A percentile compares a stretch with the other conserved stretches of the same genome.
Conservation (phyloP, 495 filamentous ascomycete genomes). For the Cetradonia linearis region DNA sequence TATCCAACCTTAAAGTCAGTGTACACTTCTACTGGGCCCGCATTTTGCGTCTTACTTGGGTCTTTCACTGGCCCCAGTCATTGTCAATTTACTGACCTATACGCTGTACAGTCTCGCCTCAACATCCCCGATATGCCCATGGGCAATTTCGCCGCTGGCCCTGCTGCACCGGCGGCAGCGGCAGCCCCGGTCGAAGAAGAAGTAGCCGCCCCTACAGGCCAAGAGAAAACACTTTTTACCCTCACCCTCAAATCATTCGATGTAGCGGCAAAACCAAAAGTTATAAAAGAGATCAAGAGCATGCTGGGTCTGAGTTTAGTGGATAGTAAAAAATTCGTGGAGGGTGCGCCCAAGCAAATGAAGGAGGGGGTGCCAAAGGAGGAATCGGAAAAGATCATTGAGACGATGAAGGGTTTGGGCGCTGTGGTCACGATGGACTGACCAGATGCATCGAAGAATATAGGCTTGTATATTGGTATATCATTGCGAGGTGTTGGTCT, state of each 20-base stretch:
- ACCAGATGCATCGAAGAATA: slow-evolving; percentile 14
- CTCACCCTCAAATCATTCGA: slow-evolving; percentile 87
- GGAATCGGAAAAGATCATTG: slow-evolving; percentile 96
- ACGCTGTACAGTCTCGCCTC: slow-evolving; percentile 60
- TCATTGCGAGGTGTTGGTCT: slow-evolving; percentile 5
- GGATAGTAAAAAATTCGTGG: slow-evolving; percentile 99
- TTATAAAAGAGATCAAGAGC: slow-evolving; percentile 99
- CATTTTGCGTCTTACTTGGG: neutral
- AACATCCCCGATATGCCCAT: slow-evolving; percentile 98
- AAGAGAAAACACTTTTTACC: slow-evolving; percentile 97
- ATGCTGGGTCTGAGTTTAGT: slow-evolving; percentile 92
- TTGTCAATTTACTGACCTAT: slow-evolving; percentile 11
- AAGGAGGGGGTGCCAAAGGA: slow-evolving; percentile 98
- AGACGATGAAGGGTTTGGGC: slow-evolving; percentile 82
- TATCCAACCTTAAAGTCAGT: slow-evolving; percentile 79
- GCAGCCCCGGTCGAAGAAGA: slow-evolving; percentile 68
- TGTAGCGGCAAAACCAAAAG: slow-evolving; percentile 80
- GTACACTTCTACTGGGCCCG: neutral
- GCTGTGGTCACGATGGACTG: slow-evolving; percentile 87
- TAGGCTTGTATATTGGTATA: neutral
- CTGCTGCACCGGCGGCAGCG: slow-evolving; percentile 51
- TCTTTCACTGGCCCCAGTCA: slow-evolving; percentile 5
- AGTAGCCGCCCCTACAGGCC: slow-evolving; percentile 65
- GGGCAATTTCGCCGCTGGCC: slow-evolving; percentile 60
- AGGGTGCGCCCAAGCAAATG: slow-evolving; percentile 93